Conservation (phyloP, 257 asterid species). For the Buddleja alternifolia region DNA sequence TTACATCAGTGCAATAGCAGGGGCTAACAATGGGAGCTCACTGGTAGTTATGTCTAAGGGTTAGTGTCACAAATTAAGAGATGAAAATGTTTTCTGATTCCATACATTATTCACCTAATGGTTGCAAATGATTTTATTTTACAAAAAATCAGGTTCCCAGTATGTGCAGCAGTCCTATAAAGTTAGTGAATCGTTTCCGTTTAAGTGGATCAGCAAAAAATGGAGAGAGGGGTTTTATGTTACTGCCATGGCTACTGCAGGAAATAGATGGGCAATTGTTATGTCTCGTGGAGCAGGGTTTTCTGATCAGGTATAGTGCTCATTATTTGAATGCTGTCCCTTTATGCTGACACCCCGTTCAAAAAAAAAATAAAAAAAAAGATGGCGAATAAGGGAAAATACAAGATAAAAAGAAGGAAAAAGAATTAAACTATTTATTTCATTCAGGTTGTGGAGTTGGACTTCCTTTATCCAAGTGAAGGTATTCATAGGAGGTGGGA, state of each 20-base stretch:
- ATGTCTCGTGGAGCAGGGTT: slow-evolving; percentile 79
- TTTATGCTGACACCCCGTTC: not conserved
- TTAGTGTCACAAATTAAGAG: slow-evolving; percentile 29
- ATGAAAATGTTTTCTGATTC: not conserved
- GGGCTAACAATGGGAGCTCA: slow-evolving; percentile 69
- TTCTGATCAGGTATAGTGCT: slow-evolving; percentile 59
- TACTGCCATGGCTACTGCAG: slow-evolving; percentile 76
- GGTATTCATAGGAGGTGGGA: slow-evolving; percentile 79
- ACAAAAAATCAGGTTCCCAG: slow-evolving; percentile 48
- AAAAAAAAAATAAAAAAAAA: too few species aligned
- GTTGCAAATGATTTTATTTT: not conserved
- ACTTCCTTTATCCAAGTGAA: slow-evolving; percentile 72
- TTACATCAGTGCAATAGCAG: slow-evolving; percentile 70
- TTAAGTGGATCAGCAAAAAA: slow-evolving; percentile 77
- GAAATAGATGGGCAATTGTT: slow-evolving; percentile 65
- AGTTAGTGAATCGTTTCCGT: slow-evolving; percentile 73
- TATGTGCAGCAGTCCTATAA: slow-evolving; percentile 74
- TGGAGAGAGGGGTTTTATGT: slow-evolving; percentile 75
- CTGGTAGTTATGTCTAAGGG: slow-evolving; percentile 75
- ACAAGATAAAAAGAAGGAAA: too few species aligned
- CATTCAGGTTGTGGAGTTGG: slow-evolving; percentile 71
- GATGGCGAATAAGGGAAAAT: too few species aligned
- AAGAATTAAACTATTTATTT: slow-evolving; percentile 8
- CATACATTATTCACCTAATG: not conserved
- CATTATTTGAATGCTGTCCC: not conserved